Evolutionary conservation across 345 rosid genomes (phyloP).

Genomic region (Boechera stricta): DNA sequence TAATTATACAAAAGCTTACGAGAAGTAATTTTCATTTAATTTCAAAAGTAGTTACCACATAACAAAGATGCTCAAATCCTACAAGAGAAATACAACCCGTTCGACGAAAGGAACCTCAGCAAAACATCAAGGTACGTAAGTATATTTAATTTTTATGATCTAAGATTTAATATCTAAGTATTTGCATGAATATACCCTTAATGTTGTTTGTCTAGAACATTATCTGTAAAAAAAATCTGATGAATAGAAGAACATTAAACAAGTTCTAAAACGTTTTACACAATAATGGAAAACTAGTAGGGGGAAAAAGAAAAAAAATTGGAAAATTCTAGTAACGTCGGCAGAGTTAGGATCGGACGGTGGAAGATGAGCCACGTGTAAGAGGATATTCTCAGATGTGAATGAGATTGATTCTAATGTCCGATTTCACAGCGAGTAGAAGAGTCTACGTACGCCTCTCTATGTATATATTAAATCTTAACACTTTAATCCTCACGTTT

Average conservation of each 20-base stretch:
- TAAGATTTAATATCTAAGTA: too few species aligned
- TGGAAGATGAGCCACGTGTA: not conserved
- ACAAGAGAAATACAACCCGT: not conserved
- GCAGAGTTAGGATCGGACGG: constrained; percentile 8
- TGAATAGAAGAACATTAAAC: too few species aligned
- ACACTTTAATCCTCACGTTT: constrained; percentile 38
- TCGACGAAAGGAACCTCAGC: not conserved
- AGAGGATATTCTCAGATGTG: constrained; percentile 31
- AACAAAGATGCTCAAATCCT: not conserved
- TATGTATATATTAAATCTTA: not conserved
- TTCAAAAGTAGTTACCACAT: not conserved
- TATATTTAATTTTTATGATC: not conserved
- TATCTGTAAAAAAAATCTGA: too few species aligned
- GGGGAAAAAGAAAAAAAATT: not conserved
- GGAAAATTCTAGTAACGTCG: constrained; percentile 8
- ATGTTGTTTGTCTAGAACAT: too few species aligned
- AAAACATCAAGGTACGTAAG: not conserved
- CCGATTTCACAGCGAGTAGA: constrained; percentile 8
- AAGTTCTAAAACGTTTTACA: too few species aligned
- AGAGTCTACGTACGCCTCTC: constrained; percentile 16
- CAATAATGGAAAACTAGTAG: too few species aligned
- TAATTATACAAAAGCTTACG: not conserved
- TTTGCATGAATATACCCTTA: too few species aligned
- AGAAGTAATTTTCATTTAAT: not conserved
- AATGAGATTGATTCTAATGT: constrained; percentile 24